Evolutionary conservation across 306 rosid genomes (phyloP).

Genomic region (Rosa persica): DNA sequence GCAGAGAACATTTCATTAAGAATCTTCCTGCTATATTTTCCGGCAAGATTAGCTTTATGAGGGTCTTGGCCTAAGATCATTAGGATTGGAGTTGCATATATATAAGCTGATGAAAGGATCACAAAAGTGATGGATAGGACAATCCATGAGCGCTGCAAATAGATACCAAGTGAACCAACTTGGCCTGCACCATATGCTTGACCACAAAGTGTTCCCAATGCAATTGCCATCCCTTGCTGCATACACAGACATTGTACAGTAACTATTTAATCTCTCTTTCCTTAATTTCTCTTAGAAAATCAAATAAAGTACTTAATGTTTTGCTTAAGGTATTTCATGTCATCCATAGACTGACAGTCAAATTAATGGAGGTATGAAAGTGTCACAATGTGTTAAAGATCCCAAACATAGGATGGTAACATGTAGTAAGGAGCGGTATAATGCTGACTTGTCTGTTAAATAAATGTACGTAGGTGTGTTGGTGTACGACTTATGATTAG

Average conservation of each 20-base stretch:
- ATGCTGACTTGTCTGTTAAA: not conserved
- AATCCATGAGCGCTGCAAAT: constrained; percentile 26
- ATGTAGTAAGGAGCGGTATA: not conserved
- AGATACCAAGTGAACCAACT: constrained; percentile 20
- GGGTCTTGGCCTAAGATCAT: constrained; percentile 19
- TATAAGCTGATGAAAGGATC: constrained; percentile 8
- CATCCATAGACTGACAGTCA: not conserved
- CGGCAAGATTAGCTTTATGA: constrained; percentile 47
- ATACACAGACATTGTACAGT: not conserved
- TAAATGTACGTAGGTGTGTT: not conserved
- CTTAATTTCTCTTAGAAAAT: not conserved
- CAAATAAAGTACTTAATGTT: not conserved
- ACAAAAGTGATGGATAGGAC: constrained; percentile 11
- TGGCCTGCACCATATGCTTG: constrained; percentile 30
- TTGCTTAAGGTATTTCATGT: too few species aligned
- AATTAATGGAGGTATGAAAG: not conserved
- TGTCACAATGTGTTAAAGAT: not conserved
- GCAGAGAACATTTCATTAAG: constrained; percentile 53
- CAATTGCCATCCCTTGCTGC: constrained; percentile 26
- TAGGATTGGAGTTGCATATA: constrained; percentile 22
- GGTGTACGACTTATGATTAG: not conserved
- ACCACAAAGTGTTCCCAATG: constrained; percentile 27
- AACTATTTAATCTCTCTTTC: not conserved
- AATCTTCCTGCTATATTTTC: constrained; percentile 28
- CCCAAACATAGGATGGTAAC: not conserved